Evolutionary conservation across 169 alveolate species (phyloP).

Genomic region (Plasmodium vinckei): DNA sequence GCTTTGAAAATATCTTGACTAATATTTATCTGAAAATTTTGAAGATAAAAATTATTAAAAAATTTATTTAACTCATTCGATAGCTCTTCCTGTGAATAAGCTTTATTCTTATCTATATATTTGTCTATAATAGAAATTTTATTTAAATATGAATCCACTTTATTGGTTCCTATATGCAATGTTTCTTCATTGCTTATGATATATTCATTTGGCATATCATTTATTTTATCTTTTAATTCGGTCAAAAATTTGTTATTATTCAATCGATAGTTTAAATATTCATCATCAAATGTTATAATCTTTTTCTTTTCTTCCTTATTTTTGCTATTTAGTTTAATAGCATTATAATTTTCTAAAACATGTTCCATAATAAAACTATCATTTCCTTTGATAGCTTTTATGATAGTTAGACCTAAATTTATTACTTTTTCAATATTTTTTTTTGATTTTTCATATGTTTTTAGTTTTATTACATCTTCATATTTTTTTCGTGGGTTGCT

Average conservation of each 20-base stretch:
- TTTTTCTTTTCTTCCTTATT: slow-evolving; percentile 24
- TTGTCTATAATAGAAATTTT: slow-evolving; percentile 44
- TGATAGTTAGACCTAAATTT: slow-evolving; percentile 29
- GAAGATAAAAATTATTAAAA: slow-evolving; percentile 21
- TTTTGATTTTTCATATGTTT: slow-evolving; percentile 35
- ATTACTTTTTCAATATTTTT: slow-evolving; percentile 56
- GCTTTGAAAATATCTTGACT: neutral
- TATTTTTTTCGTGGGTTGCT: neutral
- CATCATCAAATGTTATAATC: slow-evolving; percentile 42
- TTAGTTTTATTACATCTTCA: neutral
- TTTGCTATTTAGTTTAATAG: slow-evolving; percentile 22
- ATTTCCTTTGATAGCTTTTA: slow-evolving; percentile 50
- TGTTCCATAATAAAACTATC: slow-evolving; percentile 15
- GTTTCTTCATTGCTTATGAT: neutral
- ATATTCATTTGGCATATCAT: too few species aligned
- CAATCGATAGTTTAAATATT: slow-evolving; percentile 21
- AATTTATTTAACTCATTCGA: slow-evolving; percentile 44
- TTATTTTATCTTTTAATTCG: slow-evolving; percentile 4
- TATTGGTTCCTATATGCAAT: slow-evolving; percentile 16
- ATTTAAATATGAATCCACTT: slow-evolving; percentile 29
- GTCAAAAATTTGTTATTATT: slow-evolving; percentile 24
- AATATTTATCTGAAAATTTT: slow-evolving; percentile 1
- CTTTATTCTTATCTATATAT: slow-evolving; percentile 56
- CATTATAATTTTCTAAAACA: slow-evolving; percentile 52
- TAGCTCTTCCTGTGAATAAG: slow-evolving; percentile 24